These are phyloP conservation scores for Lactarius sp. DNA, from an alignment of 768 basidiomycete species.

Conservation along the genomic window DNA sequence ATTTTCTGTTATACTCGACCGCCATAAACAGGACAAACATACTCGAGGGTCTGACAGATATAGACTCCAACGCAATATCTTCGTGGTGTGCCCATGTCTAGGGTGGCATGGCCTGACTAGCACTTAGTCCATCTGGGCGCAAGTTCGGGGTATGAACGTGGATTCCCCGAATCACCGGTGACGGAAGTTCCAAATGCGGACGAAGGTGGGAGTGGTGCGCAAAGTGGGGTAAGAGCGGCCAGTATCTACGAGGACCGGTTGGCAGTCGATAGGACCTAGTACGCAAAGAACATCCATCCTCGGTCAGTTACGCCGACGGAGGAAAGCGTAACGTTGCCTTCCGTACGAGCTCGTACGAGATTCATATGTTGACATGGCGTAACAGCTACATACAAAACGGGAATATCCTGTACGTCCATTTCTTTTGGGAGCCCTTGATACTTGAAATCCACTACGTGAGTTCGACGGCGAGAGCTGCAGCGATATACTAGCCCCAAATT, in stretches of 20 bases:
- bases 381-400: constrained; percentile 4
- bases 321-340: constrained; percentile 3
- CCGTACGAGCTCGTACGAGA: not conserved
- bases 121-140: not conserved
- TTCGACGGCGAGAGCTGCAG: not conserved
- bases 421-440: not conserved
- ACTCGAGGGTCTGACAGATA: not conserved
- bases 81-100: not conserved
- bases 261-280: not conserved
- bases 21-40: too few relatives aligned
- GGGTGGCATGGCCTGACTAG: not conserved
- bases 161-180: not conserved
- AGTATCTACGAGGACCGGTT: constrained; percentile 9
- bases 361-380: constrained; percentile 7
- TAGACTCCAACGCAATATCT: not conserved
- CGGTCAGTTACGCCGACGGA: constrained; percentile 5
- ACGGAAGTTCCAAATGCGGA: constrained; percentile 12
- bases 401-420: not conserved
- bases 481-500: constrained; percentile 4
- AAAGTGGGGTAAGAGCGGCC: constrained; percentile 12
- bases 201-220: constrained; percentile 11
- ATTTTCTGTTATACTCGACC: not conserved
- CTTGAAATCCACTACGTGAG: not conserved
- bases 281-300: constrained; percentile 13
- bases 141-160: constrained; percentile 6